Evolutionary conservation across 2,329 filamentous ascomycete species (phyloP).

Genomic region (Geoglossum cookeanum): DNA sequence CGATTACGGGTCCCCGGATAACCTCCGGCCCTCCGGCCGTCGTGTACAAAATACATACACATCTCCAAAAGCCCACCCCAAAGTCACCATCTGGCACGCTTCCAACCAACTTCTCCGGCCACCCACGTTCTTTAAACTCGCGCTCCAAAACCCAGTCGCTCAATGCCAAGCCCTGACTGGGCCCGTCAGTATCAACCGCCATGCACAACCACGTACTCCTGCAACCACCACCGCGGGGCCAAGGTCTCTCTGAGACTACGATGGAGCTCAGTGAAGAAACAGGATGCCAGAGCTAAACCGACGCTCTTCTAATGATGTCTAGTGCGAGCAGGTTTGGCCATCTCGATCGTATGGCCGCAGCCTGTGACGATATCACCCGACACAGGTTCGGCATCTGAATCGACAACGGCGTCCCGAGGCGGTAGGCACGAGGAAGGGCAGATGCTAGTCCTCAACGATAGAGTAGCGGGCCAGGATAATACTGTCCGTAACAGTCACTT

Average conservation of each 20-base stretch:
- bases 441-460: background rate
- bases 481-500: background rate
- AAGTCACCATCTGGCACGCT: background rate
- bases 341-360: conserved; percentile 1
- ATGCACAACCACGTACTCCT: background rate
- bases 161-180: background rate
- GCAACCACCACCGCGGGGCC: background rate
- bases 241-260: background rate
- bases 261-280: background rate
- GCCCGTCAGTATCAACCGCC: background rate
- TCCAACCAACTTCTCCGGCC: background rate
- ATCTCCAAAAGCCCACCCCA: no score
- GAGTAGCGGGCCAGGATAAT: background rate
- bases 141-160: background rate
- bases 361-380: conserved; percentile 2
- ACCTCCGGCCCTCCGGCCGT: no score
- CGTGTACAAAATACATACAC: no score
- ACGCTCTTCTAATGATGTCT: background rate
- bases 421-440: background rate
- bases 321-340: background rate
- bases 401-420: background rate
- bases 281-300: background rate
- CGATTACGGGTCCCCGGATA: background rate
- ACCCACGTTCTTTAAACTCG: background rate
- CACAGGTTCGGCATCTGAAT: background rate